Conservation (phyloP, 768 basidiomycete genomes). For the Russula foetens region DNA sequence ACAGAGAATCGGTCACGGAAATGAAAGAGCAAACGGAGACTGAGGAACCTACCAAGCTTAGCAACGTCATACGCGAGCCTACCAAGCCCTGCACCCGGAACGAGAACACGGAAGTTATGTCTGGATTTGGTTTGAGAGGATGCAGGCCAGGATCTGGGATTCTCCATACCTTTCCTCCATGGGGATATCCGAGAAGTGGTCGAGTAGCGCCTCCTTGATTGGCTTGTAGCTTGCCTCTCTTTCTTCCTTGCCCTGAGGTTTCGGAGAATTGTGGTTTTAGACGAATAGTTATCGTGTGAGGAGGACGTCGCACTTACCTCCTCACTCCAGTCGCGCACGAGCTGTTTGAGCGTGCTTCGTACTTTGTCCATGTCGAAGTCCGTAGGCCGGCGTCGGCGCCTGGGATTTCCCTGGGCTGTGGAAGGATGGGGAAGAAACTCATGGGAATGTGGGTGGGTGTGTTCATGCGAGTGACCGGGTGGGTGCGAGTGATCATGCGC, state of each 20-base stretch:
- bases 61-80: conserved; percentile 86
- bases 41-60: conserved; percentile 48
- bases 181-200: conserved; percentile 52
- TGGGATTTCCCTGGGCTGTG: conserved; percentile 14
- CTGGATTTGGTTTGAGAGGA: conserved; percentile 27
- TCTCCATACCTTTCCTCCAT: conserved; percentile 41
- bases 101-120: conserved; percentile 59
- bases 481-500: conserved; percentile 20
- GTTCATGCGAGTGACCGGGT: conserved; percentile 30
- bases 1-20: background rate
- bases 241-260: conserved; percentile 60
- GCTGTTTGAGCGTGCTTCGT: conserved; percentile 84
- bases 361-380: conserved; percentile 87
- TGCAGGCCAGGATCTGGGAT: background rate
- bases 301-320: conserved; percentile 41
- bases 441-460: conserved; percentile 29
- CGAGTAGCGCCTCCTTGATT: conserved; percentile 64
- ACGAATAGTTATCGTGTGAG: background rate
- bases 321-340: conserved; percentile 88
- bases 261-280: background rate
- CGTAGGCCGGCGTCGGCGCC: conserved; percentile 38
- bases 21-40: background rate
- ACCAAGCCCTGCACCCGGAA: conserved; percentile 87
- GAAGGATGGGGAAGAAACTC: conserved; percentile 21
- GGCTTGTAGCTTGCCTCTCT: conserved; percentile 76